Percentiles rank a stretch among this genome's conserved stretches.
phyloP scores from a whole-genome alignment of 2,329 filamentous ascomycete species.

The Dactylellina cionopaga region DNA sequence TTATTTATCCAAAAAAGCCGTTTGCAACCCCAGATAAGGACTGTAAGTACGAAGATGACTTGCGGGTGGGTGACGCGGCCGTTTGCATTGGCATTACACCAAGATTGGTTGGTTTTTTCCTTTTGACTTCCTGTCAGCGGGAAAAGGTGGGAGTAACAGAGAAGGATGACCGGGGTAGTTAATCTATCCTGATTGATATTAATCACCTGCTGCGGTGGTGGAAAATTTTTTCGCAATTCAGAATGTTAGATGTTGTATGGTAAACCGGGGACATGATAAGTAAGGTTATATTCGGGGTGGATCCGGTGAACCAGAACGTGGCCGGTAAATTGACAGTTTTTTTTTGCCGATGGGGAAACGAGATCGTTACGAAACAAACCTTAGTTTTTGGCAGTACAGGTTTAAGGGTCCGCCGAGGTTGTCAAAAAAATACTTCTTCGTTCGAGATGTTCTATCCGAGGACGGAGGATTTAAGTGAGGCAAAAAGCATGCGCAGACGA shows the following conservation, averaged over 20 bases:
- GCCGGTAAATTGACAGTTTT: conserved; percentile 5
- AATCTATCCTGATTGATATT: too few relatives aligned
- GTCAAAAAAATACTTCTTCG: background rate
- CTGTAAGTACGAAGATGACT: conserved; percentile 37
- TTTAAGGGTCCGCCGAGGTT: background rate
- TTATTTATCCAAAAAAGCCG: conserved; percentile 1
- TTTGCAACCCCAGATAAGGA: conserved; percentile 31
- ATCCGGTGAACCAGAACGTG: too few relatives aligned
- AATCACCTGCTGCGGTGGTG: too few relatives aligned
- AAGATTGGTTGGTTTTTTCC: background rate
- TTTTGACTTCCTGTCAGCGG: too few relatives aligned
- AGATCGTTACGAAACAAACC: conserved; percentile 16
- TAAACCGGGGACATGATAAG: too few relatives aligned
- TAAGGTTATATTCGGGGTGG: too few relatives aligned
- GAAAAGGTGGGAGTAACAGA: too few relatives aligned
- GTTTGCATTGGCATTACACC: background rate
- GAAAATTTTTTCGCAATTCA: too few relatives aligned
- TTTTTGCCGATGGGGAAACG: conserved; percentile 4
- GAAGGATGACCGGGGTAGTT: too few relatives aligned
- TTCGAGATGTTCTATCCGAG: background rate
- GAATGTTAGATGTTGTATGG: too few relatives aligned
- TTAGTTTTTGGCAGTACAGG: background rate
- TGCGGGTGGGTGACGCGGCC: conserved; percentile 43
- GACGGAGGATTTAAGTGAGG: background rate
- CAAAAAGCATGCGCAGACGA: background rate